phyloP scores from a whole-genome alignment of 495 filamentous ascomycete genomes.

The Penicillium turbatum region DNA sequence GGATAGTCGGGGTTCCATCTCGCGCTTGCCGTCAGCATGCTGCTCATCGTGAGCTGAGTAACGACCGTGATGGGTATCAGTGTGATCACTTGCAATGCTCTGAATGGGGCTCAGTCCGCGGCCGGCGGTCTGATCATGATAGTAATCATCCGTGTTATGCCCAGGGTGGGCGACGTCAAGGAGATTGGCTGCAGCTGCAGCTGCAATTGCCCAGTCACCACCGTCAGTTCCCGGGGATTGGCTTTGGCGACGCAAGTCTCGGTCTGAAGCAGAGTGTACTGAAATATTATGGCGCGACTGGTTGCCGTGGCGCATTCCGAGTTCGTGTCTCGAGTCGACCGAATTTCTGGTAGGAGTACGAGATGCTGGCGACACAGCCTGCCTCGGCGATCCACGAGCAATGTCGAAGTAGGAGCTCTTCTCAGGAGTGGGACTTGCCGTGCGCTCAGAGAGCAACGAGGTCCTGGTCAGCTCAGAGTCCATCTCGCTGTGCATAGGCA shows the following conservation, averaged over 20 bases:
- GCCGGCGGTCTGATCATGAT: slow-evolving; percentile 52
- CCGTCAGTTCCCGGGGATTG: slow-evolving; percentile 45
- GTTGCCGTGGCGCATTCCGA: slow-evolving; percentile 56
- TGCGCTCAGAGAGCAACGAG: slow-evolving; percentile 81
- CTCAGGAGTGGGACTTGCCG: slow-evolving; percentile 50
- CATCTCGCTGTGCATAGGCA: slow-evolving; percentile 82
- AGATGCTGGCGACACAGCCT: slow-evolving; percentile 49
- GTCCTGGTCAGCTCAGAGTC: slow-evolving; percentile 82
- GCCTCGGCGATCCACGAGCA: slow-evolving; percentile 47
- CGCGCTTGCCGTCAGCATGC: slow-evolving; percentile 21
- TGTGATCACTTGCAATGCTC: slow-evolving; percentile 74
- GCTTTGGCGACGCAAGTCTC: slow-evolving; percentile 42
- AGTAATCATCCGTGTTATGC: slow-evolving; percentile 36
- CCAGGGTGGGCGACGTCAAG: slow-evolving; percentile 36
- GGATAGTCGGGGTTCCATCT: slow-evolving; percentile 41
- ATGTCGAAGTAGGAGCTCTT: slow-evolving; percentile 49
- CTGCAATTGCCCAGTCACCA: slow-evolving; percentile 44
- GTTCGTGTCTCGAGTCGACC: slow-evolving; percentile 43
- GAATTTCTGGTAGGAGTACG: slow-evolving; percentile 52
- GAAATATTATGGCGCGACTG: slow-evolving; percentile 53
- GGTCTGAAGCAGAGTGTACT: slow-evolving; percentile 48
- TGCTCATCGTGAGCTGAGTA: slow-evolving; percentile 5
- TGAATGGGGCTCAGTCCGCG: slow-evolving; percentile 80
- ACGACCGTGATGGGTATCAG: slow-evolving; percentile 23
- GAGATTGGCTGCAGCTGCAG: slow-evolving; percentile 42